A percentile compares a stretch with the other conserved stretches of the same genome.
Conservation (phyloP, 2,329 filamentous ascomycete species). For the Cytospora paraplurivora region DNA sequence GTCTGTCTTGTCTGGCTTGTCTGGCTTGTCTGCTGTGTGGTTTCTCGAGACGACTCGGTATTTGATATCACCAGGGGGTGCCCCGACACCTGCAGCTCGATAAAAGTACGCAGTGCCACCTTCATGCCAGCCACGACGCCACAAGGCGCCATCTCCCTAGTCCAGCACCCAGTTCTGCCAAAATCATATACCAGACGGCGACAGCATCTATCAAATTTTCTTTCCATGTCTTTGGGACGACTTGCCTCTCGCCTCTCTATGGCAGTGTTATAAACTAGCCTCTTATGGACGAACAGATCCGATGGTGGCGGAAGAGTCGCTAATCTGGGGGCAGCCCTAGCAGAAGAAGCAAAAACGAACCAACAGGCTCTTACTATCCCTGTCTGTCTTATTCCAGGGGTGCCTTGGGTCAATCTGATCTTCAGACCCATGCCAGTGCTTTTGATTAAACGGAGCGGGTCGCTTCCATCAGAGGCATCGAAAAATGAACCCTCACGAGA, state of each 20-base stretch:
- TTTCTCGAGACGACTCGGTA: not conserved
- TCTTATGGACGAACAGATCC: not conserved
- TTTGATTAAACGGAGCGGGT: slow-evolving; percentile 20
- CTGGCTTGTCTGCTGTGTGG: slow-evolving; percentile 1
- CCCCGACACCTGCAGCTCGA: not conserved
- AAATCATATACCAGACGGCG: not conserved
- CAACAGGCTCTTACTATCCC: slow-evolving; percentile 15
- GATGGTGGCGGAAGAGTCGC: slow-evolving; percentile 15
- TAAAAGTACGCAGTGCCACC: slow-evolving; percentile 16
- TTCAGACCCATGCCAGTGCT: slow-evolving; percentile 19
- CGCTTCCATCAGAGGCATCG: slow-evolving; percentile 6
- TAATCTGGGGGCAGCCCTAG: slow-evolving; percentile 24
- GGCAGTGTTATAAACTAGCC: slow-evolving; percentile 13
- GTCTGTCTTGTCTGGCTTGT: not conserved
- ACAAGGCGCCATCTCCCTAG: slow-evolving; percentile 4
- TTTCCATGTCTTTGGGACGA: not conserved
- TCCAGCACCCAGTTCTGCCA: not conserved
- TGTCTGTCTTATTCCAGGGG: slow-evolving; percentile 14
- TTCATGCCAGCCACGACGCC: slow-evolving; percentile 8
- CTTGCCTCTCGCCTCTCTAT: not conserved
- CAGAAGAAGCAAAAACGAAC: slow-evolving; percentile 18
- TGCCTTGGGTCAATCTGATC: slow-evolving; percentile 5
- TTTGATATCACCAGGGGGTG: not conserved
- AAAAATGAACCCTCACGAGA: not conserved
- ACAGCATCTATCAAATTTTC: not conserved